These are phyloP conservation scores for Lecanicillium sp. DNA, from an alignment of 2,329 filamentous ascomycete genomes.

Conservation along the genomic window DNA sequence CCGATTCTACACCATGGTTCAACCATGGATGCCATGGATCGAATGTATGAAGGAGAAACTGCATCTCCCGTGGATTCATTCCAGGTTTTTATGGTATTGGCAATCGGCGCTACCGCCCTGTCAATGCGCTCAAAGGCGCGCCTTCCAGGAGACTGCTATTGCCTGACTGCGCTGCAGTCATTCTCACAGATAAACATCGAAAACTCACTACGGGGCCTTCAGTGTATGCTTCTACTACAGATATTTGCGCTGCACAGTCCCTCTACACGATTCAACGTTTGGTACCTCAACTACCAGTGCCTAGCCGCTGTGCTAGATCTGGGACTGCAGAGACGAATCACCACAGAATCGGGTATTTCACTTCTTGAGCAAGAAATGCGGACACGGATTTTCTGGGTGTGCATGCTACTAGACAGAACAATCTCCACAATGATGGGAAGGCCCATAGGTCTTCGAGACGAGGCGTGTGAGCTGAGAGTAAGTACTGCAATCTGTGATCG, in stretches of 20 bases:
- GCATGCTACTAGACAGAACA: constrained; percentile 44
- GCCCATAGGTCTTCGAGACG: constrained; percentile 48
- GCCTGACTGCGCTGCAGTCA: constrained; percentile 39
- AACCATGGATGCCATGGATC: constrained; percentile 33
- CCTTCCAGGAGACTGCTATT: constrained; percentile 44
- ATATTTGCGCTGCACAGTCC: constrained; percentile 47
- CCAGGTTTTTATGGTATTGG: constrained; percentile 48
- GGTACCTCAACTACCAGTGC: constrained; percentile 52
- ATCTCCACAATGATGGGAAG: constrained; percentile 51
- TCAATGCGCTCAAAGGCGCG: constrained; percentile 37
- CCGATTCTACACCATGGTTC: constrained; percentile 43
- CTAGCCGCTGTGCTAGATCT: constrained; percentile 45
- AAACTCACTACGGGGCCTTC: constrained; percentile 42
- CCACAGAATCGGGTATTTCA: constrained; percentile 35
- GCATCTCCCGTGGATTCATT: constrained; percentile 32
- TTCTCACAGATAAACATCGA: constrained; percentile 42
- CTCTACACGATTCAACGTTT: constrained; percentile 42
- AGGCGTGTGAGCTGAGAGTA: constrained; percentile 47
- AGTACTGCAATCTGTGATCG: too few species aligned
- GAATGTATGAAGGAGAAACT: constrained; percentile 27
- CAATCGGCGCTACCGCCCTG: constrained; percentile 40
- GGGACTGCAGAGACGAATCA: constrained; percentile 45
- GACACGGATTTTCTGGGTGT: constrained; percentile 50
- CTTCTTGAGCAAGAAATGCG: constrained; percentile 47
- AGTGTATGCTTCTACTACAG: constrained; percentile 40